These are phyloP conservation scores for Deuterostichococcus epilithicus DNA, from an alignment of 139 green algal species.

Conservation along the genomic window DNA sequence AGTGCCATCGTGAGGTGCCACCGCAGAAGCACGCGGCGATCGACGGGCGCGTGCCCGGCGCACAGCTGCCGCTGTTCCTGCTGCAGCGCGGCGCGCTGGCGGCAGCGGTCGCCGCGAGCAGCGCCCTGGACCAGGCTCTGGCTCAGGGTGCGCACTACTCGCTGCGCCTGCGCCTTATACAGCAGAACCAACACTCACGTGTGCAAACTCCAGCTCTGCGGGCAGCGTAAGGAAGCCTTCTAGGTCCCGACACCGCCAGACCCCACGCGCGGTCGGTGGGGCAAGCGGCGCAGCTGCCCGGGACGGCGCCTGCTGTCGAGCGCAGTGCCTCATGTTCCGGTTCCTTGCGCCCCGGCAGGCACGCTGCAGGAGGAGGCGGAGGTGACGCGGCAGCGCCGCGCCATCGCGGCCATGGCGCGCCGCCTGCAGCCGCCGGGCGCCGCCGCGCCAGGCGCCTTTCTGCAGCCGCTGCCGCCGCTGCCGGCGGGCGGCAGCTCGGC, in stretches of 20 bases:
- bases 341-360: not conserved
- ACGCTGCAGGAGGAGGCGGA: not conserved
- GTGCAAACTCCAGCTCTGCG: no score
- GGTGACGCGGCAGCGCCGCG: not conserved
- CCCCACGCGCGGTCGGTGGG: no score
- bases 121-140: not conserved
- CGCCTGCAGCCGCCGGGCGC: not conserved
- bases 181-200: no score
- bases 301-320: no score
- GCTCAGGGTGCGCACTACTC: not conserved
- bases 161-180: not conserved
- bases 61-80: slow-evolving; percentile 29
- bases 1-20: not conserved
- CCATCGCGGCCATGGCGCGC: not conserved
- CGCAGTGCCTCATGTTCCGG: no score
- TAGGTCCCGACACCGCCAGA: no score
- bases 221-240: no score
- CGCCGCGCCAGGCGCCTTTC: not conserved
- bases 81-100: slow-evolving; percentile 27
- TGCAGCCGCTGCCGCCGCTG: no score
- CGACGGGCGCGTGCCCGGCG: not conserved
- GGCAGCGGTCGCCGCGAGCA: not conserved
- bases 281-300: no score
- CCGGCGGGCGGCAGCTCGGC: not conserved
- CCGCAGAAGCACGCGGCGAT: slow-evolving; percentile 12